Percentiles rank a stretch among this genome's conserved stretches.
Conservation (phyloP, 805 yeast species). For the Candida saitoana region DNA sequence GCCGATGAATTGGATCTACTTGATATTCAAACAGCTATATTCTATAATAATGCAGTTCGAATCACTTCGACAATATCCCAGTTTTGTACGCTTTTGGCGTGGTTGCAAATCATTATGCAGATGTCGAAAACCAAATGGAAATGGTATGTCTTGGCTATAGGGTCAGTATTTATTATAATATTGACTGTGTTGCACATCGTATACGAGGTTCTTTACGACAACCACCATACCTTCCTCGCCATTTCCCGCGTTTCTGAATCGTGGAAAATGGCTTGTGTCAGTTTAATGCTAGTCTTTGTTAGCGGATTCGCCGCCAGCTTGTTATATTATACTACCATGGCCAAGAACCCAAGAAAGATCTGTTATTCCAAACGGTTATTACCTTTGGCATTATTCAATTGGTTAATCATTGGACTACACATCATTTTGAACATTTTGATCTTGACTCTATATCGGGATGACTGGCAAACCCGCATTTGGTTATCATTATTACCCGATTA, state of each 20-base stretch:
- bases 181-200: slow-evolving; percentile 16
- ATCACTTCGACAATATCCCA: slow-evolving; percentile 40
- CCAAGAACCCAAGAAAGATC: slow-evolving; percentile 34
- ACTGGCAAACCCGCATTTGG: slow-evolving; percentile 48
- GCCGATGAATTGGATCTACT: slow-evolving; percentile 51
- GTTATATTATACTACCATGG: slow-evolving; percentile 31
- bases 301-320: slow-evolving; percentile 32
- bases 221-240: neutral
- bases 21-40: slow-evolving; percentile 35
- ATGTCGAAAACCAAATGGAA: slow-evolving; percentile 24
- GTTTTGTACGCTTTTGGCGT: slow-evolving; percentile 48
- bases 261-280: slow-evolving; percentile 27
- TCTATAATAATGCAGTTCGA: slow-evolving; percentile 32
- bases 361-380: slow-evolving; percentile 45
- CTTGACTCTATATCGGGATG: slow-evolving; percentile 21
- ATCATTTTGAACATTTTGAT: slow-evolving; percentile 22
- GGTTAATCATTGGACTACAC: slow-evolving; percentile 39
- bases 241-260: slow-evolving; percentile 2
- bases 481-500: slow-evolving; percentile 39
- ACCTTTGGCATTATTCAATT: slow-evolving; percentile 46
- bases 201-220: slow-evolving; percentile 11
- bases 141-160: slow-evolving; percentile 24
- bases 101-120: slow-evolving; percentile 48
- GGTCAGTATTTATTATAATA: slow-evolving; percentile 24
- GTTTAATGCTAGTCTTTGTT: slow-evolving; percentile 24